Evolutionary conservation across 257 asterid species (phyloP).

Genomic region (Ballota nigra): DNA sequence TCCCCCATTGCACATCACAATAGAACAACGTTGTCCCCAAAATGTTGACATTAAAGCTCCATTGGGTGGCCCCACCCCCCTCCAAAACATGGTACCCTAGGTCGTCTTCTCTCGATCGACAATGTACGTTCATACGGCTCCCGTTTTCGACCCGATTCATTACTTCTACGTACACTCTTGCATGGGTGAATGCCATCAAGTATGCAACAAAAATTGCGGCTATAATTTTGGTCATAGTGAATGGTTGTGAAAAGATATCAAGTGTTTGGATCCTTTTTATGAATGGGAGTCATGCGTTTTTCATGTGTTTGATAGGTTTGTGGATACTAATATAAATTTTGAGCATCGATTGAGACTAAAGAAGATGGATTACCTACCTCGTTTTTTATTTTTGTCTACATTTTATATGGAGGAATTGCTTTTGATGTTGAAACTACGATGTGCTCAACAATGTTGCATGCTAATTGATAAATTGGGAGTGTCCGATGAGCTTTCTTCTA

Average conservation of each 20-base stretch:
- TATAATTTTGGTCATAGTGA: slow-evolving; percentile 18
- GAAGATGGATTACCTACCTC: slow-evolving; percentile 6
- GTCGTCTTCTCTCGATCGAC: slow-evolving; percentile 41
- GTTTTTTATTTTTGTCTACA: neutral
- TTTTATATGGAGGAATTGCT: neutral
- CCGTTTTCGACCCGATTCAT: slow-evolving; percentile 23
- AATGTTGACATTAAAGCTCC: slow-evolving; percentile 35
- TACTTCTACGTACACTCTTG: slow-evolving; percentile 32
- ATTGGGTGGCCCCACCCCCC: neutral
- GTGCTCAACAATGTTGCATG: neutral
- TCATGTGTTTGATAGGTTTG: neutral
- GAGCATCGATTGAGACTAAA: neutral
- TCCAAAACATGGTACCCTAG: slow-evolving; percentile 34
- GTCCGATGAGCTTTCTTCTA: neutral
- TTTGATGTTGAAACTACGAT: neutral
- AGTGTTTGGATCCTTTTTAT: neutral
- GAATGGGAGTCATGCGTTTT: neutral
- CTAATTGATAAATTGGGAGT: neutral
- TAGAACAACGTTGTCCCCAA: slow-evolving; percentile 42
- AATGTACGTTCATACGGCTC: slow-evolving; percentile 33
- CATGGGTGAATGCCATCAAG: neutral
- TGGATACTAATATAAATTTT: neutral
- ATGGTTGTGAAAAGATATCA: neutral
- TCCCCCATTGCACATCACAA: slow-evolving; percentile 34
- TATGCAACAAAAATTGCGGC: neutral